A percentile compares a stretch with the other conserved stretches of the same genome.
Evolutionary conservation across 2,329 filamentous ascomycete species (phyloP).

Genomic region (Dactylellina haptotyla): DNA sequence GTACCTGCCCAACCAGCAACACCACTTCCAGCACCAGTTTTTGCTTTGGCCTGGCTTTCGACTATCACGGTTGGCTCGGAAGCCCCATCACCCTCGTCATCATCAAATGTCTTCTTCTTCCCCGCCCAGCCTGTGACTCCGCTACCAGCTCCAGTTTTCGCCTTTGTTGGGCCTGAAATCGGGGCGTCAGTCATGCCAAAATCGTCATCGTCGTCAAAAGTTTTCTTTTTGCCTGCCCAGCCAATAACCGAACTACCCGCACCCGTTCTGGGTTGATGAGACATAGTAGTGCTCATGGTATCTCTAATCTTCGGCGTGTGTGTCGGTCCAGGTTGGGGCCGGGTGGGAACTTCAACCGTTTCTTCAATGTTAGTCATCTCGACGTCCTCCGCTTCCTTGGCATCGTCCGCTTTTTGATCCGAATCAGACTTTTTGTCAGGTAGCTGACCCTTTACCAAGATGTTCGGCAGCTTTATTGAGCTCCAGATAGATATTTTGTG

Average conservation of each 20-base stretch:
- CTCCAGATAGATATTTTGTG: conserved; percentile 38
- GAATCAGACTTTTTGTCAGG: conserved; percentile 7
- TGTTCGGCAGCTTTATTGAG: conserved; percentile 28
- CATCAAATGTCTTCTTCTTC: conserved; percentile 52
- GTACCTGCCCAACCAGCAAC: conserved; percentile 29
- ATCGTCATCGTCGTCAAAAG: conserved; percentile 35
- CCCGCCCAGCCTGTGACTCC: conserved; percentile 51
- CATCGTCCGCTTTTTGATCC: conserved; percentile 55
- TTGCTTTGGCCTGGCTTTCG: conserved; percentile 12
- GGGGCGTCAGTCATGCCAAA: conserved; percentile 28
- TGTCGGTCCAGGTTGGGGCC: conserved; percentile 15
- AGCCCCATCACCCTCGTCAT: conserved; percentile 18
- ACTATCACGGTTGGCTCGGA: not conserved
- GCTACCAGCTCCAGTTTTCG: conserved; percentile 46
- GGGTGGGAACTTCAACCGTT: conserved; percentile 11
- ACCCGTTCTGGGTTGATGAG: conserved; percentile 26
- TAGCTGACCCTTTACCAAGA: conserved; percentile 33
- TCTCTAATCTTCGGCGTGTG: not conserved
- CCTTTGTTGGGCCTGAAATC: conserved; percentile 4
- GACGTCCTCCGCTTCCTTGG: conserved; percentile 57
- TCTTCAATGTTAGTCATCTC: conserved; percentile 59
- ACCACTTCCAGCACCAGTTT: conserved; percentile 33
- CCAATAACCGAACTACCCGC: conserved; percentile 43
- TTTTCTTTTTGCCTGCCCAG: conserved; percentile 49
- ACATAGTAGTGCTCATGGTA: not conserved